phyloP scores from a whole-genome alignment of 1,284 basidiomycete genomes.

The Entoloma clypeatum region DNA sequence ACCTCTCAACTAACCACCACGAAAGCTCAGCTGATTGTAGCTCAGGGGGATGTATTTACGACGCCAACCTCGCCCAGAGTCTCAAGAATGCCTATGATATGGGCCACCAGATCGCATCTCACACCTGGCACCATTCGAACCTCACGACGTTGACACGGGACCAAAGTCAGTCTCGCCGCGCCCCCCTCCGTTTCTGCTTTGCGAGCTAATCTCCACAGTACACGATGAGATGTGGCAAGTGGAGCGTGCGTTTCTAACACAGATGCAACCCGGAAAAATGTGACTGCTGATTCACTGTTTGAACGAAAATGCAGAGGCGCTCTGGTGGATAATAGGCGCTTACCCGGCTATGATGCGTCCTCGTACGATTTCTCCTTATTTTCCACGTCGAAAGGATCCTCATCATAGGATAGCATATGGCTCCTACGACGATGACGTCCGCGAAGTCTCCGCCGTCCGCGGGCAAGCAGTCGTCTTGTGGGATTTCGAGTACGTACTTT shows the following conservation, averaged over 20 bases:
- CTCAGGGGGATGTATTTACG: conserved; percentile 38
- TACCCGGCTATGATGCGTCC: conserved; percentile 30
- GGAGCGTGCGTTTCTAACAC: conserved; percentile 9
- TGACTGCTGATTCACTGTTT: too few relatives aligned
- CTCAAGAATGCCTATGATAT: conserved; percentile 35
- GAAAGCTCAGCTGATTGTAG: neutral
- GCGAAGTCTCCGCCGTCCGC: conserved; percentile 19
- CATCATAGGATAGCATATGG: conserved; percentile 36
- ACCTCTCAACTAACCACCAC: neutral
- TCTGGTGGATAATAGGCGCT: conserved; percentile 27
- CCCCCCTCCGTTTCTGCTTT: too few relatives aligned
- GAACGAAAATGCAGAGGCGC: conserved; percentile 28
- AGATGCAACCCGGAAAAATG: too few relatives aligned
- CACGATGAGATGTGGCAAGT: too few relatives aligned
- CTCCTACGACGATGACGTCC: conserved; percentile 26
- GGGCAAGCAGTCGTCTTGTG: conserved; percentile 25
- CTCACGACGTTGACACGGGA: conserved; percentile 32
- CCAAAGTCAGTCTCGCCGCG: too few relatives aligned
- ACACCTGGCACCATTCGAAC: conserved; percentile 40
- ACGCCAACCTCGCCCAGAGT: conserved; percentile 25
- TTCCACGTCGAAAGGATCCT: conserved; percentile 33
- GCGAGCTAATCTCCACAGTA: too few relatives aligned
- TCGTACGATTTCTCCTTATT: conserved; percentile 19
- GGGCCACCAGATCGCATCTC: conserved; percentile 41
- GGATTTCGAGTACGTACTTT: conserved; percentile 26